These are phyloP conservation scores for Coemansia sp. DNA, from an alignment of 192 early-diverging fungal species.

Conservation along the genomic window DNA sequence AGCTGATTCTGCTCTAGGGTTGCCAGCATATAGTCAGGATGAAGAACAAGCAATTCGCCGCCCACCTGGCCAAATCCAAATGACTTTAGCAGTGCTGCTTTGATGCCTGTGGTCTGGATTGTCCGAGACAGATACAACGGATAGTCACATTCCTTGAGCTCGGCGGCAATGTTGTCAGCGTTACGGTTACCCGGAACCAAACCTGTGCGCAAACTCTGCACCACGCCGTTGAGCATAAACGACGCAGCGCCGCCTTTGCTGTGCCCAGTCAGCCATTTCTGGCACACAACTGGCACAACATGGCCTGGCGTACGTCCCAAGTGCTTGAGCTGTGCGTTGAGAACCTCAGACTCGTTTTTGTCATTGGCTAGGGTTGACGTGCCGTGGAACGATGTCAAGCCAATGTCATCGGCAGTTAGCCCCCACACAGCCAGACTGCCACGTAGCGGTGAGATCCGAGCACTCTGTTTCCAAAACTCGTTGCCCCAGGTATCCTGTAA, in stretches of 20 bases:
- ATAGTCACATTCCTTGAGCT: conserved; percentile 74
- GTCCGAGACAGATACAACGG: conserved; percentile 75
- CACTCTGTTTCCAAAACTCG: conserved; percentile 74
- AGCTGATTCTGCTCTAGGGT: conserved; percentile 69
- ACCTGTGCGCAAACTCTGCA: conserved; percentile 82
- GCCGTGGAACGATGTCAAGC: not conserved
- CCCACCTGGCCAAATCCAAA: conserved; percentile 72
- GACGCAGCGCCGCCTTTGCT: conserved; percentile 90
- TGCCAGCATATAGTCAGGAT: conserved; percentile 84
- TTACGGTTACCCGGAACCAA: conserved; percentile 93
- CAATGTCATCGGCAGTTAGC: conserved; percentile 78
- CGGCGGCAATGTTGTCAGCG: conserved; percentile 48
- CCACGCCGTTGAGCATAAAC: conserved; percentile 91
- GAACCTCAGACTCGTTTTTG: conserved; percentile 87
- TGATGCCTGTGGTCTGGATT: conserved; percentile 67
- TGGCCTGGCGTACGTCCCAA: too few species aligned
- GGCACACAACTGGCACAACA: too few species aligned
- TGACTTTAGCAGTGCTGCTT: conserved; percentile 66
- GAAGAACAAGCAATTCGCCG: conserved; percentile 80
- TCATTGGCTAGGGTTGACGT: conserved; percentile 87
- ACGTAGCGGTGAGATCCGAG: conserved; percentile 78
- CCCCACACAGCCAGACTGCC: conserved; percentile 71
- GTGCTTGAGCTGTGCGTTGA: conserved; percentile 58
- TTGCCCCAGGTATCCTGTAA: conserved; percentile 70
- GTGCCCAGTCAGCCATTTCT: conserved; percentile 52